Base-by-base conservation (phyloP, 257 asterid genomes). In the Solanum chilense region DNA sequence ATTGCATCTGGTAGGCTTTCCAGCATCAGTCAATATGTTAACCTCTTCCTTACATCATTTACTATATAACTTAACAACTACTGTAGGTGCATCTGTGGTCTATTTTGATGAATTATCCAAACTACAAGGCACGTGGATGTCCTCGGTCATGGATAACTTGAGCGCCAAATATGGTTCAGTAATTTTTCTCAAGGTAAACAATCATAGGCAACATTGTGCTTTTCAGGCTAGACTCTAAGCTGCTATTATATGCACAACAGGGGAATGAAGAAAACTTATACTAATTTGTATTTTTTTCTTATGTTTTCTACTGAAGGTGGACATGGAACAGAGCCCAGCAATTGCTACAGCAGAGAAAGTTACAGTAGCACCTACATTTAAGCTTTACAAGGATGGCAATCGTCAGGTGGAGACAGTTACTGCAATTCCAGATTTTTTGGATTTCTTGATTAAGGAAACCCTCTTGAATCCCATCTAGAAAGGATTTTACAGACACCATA, bases 11-110 rank as follows among this genome's bases (percentile, higher is more conserved):
- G 99, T 97, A 90, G 87, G 91, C 71, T 52, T 82, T 85, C 73
- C n/a, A 52, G 27, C 41, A 89, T 94, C 98, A 16, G 64, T 56
- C n/a, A 56, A 88, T 93, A 78, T 92, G 44, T 29, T 49, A 41
- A 42, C 58, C 39, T 37, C 58, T n/a, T 76, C 13, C 58, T 41
- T n/a, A n/a, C 31, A 16, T 81, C 69, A 11, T 81, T 81, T 81
- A 49, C 85, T 81, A 18, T 49, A 5, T 49, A 29, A 81, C 90
- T 84, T 86, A 90, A 89, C 73, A 29, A 86, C 81, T 69, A 41
- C 56, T 37, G 92, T 94, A 97, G 99, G 94, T 90, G 92, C 92
- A 14, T 93, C 96, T 13, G 97, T 96, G 76, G 98, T 97, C 80
- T 95, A 90, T 91, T 97, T 93, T 91, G 87, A 90, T 82, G 87